phyloP scores from a whole-genome alignment of 2,329 filamentous ascomycete species.

The Xylaria sp. region DNA sequence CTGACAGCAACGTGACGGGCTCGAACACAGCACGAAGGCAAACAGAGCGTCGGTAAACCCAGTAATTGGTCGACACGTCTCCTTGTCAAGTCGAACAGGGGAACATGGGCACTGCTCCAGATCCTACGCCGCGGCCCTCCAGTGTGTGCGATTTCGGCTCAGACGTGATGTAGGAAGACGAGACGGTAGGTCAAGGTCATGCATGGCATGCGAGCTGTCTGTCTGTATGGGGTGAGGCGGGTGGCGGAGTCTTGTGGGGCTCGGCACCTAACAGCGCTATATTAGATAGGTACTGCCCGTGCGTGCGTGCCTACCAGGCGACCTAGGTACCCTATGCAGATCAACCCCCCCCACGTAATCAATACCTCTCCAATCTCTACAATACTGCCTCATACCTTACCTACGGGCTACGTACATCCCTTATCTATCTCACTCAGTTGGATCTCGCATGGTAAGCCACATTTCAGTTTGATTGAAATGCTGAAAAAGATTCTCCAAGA shows the following conservation, averaged over 20 bases:
- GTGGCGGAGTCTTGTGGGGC: slow-evolving; percentile 24
- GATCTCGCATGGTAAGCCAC: too few species aligned
- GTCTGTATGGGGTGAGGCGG: slow-evolving; percentile 15
- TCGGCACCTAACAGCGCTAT: not conserved
- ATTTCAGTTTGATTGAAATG: too few species aligned
- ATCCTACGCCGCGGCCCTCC: slow-evolving; percentile 12
- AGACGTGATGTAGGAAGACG: not conserved
- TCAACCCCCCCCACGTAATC: too few species aligned
- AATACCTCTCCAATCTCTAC: too few species aligned
- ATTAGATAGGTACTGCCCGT: not conserved
- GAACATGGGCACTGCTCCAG: slow-evolving; percentile 29
- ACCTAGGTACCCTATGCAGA: not conserved
- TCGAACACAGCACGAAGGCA: not conserved
- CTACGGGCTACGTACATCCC: too few species aligned
- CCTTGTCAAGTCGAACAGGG: slow-evolving; percentile 6
- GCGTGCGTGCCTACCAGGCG: not conserved
- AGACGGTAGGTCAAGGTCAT: slow-evolving; percentile 1
- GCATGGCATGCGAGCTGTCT: slow-evolving; percentile 4
- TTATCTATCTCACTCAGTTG: too few species aligned
- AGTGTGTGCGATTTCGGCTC: slow-evolving; percentile 38
- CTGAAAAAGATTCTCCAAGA: too few species aligned
- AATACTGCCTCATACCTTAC: too few species aligned
- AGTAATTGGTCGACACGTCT: slow-evolving; percentile 39
- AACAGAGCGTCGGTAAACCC: slow-evolving; percentile 18
- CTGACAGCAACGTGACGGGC: slow-evolving; percentile 33